Percentiles rank a stretch among this genome's conserved stretches.
These are phyloP conservation scores for Dendrobium catenatum DNA, from an alignment of 106 monocot genomes.

Conservation along the genomic window DNA sequence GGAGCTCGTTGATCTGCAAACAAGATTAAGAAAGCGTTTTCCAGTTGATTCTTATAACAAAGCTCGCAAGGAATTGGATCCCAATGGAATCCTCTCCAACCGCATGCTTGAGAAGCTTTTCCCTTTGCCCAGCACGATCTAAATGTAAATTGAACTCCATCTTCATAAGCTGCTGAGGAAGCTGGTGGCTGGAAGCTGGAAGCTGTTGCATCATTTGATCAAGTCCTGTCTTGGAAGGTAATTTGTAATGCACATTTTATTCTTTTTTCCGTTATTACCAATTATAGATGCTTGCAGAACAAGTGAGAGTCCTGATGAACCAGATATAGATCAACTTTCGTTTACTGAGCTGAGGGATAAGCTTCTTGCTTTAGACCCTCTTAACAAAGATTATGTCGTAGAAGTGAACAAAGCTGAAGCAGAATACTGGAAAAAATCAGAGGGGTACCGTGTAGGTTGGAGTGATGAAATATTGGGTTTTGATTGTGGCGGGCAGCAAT, in stretches of 20 bases:
- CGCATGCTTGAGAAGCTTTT: conserved; percentile 77
- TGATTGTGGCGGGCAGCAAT: conserved; percentile 92
- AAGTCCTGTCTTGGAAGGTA: too few relatives aligned
- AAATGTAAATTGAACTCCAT: too few relatives aligned
- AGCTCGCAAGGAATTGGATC: conserved; percentile 79
- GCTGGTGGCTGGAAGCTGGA: too few relatives aligned
- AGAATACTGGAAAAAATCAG: conserved; percentile 88
- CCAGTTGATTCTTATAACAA: conserved; percentile 88
- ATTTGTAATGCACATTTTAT: background rate
- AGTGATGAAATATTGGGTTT: conserved; percentile 91
- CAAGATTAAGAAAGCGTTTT: conserved; percentile 62
- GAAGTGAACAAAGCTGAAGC: conserved; percentile 91
- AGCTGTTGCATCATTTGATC: too few relatives aligned
- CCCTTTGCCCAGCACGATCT: conserved; percentile 10
- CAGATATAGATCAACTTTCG: conserved; percentile 61
- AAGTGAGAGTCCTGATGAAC: conserved; percentile 35
- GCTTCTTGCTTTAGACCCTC: conserved; percentile 87
- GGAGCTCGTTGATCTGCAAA: conserved; percentile 63
- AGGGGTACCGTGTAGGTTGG: conserved; percentile 85
- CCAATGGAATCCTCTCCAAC: conserved; percentile 81
- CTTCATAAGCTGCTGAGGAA: too few relatives aligned
- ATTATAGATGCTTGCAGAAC: conserved; percentile 48
- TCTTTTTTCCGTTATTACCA: conserved; percentile 5
- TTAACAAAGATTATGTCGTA: conserved; percentile 78
- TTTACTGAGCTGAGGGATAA: conserved; percentile 88